A percentile compares a stretch with the other conserved stretches of the same genome.
These are phyloP conservation scores for Lasiosphaeria ovina DNA, from an alignment of 495 filamentous ascomycete species.

Conservation along the genomic window DNA sequence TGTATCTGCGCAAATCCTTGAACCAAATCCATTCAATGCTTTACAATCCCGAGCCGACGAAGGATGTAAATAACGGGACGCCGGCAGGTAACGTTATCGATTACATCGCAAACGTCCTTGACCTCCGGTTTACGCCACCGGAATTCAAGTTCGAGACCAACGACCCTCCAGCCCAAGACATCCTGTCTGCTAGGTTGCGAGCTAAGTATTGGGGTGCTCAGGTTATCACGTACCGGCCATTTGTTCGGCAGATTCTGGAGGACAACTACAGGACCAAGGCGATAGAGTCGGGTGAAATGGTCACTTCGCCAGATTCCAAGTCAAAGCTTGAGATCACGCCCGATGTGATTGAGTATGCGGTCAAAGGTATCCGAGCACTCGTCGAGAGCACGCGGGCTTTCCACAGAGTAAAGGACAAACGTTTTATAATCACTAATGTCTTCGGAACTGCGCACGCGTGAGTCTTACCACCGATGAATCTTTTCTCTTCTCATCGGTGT, in stretches of 20 bases:
- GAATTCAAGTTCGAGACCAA: slow-evolving; percentile 62
- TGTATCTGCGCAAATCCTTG: slow-evolving; percentile 79
- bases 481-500: slow-evolving; percentile 15
- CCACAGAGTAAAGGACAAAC: slow-evolving; percentile 61
- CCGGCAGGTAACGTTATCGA: slow-evolving; percentile 42
- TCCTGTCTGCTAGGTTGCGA: slow-evolving; percentile 79
- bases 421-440: slow-evolving; percentile 87
- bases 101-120: slow-evolving; percentile 48
- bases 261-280: slow-evolving; percentile 35
- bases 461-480: slow-evolving; percentile 37
- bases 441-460: slow-evolving; percentile 97
- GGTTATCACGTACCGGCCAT: slow-evolving; percentile 85
- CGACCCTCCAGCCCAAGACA: slow-evolving; percentile 67
- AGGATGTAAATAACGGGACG: slow-evolving; percentile 9
- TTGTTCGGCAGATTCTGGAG: slow-evolving; percentile 65
- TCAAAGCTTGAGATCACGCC: slow-evolving; percentile 40
- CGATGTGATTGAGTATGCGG: slow-evolving; percentile 52
- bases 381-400: slow-evolving; percentile 86
- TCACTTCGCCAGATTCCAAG: slow-evolving; percentile 23
- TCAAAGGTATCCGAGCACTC: slow-evolving; percentile 65
- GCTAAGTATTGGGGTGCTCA: slow-evolving; percentile 93
- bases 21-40: slow-evolving; percentile 80
- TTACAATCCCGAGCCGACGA: slow-evolving; percentile 57
- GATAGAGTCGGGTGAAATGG: slow-evolving; percentile 23
- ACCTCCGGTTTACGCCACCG: slow-evolving; percentile 39